Conservation (phyloP, 352 stramenopile genomes). For the Phytophthora quininea region DNA sequence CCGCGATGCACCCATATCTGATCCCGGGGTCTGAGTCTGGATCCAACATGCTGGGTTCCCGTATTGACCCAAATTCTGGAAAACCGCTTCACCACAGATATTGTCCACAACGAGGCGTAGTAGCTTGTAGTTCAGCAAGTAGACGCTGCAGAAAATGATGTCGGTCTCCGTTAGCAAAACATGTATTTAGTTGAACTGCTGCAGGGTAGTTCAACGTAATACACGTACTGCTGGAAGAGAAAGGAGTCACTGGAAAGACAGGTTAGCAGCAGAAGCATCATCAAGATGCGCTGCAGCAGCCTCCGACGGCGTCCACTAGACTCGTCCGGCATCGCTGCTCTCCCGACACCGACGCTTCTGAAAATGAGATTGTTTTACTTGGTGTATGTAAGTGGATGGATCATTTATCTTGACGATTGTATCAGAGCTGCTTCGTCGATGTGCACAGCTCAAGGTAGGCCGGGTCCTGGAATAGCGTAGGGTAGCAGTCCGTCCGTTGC, state of each 20-base stretch:
- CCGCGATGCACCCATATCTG: too few relatives aligned
- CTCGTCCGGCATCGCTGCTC: conserved; percentile 15
- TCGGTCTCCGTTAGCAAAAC: too few relatives aligned
- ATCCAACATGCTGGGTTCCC: too few relatives aligned
- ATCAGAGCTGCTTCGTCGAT: conserved; percentile 28
- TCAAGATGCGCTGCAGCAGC: conserved; percentile 43
- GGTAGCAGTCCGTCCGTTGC: not conserved
- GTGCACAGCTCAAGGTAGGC: conserved; percentile 29
- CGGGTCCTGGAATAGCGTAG: conserved; percentile 14
- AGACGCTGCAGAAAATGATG: conserved; percentile 35
- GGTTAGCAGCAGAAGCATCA: conserved; percentile 49
- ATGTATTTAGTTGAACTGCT: not conserved
- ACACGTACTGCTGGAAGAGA: conserved; percentile 59
- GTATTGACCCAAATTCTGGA: too few relatives aligned
- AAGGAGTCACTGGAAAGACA: conserved; percentile 63
- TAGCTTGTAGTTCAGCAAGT: conserved; percentile 41
- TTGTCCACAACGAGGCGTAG: conserved; percentile 73
- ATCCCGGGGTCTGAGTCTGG: too few relatives aligned
- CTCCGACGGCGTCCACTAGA: conserved; percentile 7
- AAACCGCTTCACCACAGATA: conserved; percentile 54
- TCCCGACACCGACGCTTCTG: not conserved
- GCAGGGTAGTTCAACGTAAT: not conserved
- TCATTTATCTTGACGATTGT: not conserved
- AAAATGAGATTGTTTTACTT: conserved; percentile 1
- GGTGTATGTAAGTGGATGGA: not conserved